Evolutionary conservation across 768 basidiomycete genomes (phyloP).

Genomic region (Termitomyces eurrhizus): DNA sequence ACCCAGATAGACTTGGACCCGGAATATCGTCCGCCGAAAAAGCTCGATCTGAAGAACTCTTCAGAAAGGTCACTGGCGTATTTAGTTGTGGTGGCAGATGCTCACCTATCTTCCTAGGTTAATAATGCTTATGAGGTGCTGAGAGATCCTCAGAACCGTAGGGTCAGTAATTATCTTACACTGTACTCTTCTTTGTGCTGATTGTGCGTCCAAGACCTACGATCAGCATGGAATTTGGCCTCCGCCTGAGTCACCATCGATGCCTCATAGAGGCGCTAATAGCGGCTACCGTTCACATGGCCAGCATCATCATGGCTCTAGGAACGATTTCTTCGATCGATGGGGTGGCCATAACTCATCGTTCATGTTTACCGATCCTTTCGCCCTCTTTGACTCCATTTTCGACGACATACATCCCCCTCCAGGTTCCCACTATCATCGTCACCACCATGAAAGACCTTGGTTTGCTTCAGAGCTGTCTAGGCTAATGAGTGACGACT

Average conservation of each 20-base stretch:
- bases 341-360: constrained; percentile 25
- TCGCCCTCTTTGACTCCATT: constrained; percentile 67
- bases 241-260: constrained; percentile 38
- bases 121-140: constrained; percentile 80
- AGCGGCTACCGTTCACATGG: constrained; percentile 16
- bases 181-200: neutral
- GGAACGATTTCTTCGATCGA: constrained; percentile 33
- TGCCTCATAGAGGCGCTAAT: constrained; percentile 6
- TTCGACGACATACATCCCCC: constrained; percentile 44
- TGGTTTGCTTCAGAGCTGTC: constrained; percentile 27
- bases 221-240: constrained; percentile 76
- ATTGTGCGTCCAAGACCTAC: constrained; percentile 43
- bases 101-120: constrained; percentile 35
- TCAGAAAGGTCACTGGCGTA: constrained; percentile 29
- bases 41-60: constrained; percentile 53
- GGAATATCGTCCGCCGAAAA: constrained; percentile 58
- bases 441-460: constrained; percentile 24
- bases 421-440: constrained; percentile 19
- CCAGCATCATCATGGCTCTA: constrained; percentile 21
- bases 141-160: constrained; percentile 55
- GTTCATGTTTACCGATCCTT: constrained; percentile 70
- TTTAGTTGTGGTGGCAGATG: neutral
- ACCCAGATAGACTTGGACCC: constrained; percentile 49
- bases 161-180: constrained; percentile 27
- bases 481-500: constrained; percentile 27